Base-by-base conservation (phyloP, 257 asterid species). In the Gardenia jasminoides region DNA sequence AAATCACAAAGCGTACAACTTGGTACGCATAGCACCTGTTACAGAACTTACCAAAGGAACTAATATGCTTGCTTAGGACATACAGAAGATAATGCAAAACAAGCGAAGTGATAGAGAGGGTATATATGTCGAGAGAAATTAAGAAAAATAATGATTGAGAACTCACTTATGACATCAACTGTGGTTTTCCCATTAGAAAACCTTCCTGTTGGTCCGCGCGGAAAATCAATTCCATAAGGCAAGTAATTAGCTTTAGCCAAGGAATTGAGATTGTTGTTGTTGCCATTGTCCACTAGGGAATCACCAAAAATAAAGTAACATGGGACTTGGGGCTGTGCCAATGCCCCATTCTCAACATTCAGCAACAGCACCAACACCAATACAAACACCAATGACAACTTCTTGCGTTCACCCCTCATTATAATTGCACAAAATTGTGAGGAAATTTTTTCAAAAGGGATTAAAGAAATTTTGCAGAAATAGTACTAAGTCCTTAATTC, bases 261-360 rank as follows among this genome's bases (percentile, higher is more conserved):
- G 22, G 89, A 86, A 61, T 82, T 79, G 64, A 86, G 83, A 24
- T 80, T 78, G 58, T 86, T 86, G 69, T 86, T 86, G 71, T 86
- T 86, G 17, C 89, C 89, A 76, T 86, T 86, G 70, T 86, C 89
- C 59, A 83, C 87, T 26, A 86, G 78, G 17, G 89, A 86, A 83
- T 86, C 89, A 6, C 89, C 89, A 76, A 86, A 86, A 46, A 83
- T 81, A 62, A 83, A 86, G 71, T 83, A 86, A 62, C 89, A 79
- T 11, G 89, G 89, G n/a, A 81, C 89, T 65, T 83, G 87, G 52
- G 89, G 85, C 3, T 86, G 69, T n/a, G 70, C 87, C 6, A 59
- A 43, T 62, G 66, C 80, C 70, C 20, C 78, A 62, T 43, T 64
- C 4, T 70, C 81, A 3, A 65, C 46, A 68, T 54, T 69, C 76